A percentile compares a stretch with the other conserved stretches of the same genome.
Conservation (phyloP, 1,284 basidiomycete genomes). For the Rhodotorula sp. region DNA sequence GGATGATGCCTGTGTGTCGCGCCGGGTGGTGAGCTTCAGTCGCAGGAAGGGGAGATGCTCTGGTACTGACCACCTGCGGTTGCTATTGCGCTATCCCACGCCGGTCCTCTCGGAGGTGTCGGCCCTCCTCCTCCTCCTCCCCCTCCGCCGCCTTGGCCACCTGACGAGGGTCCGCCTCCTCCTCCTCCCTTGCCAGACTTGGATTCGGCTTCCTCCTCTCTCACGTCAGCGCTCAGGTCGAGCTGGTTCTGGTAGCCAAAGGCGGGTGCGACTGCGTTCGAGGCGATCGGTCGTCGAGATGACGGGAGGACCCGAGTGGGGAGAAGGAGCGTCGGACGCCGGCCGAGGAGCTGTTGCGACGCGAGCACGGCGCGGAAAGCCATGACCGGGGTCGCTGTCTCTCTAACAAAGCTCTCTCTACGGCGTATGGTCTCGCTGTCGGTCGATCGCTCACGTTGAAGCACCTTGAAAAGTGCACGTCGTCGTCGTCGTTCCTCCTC, state of each 20-base stretch:
- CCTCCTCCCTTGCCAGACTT: conserved; percentile 3
- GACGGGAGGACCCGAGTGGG: too few relatives aligned
- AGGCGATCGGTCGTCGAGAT: conserved; percentile 3
- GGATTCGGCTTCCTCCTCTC: conserved; percentile 8
- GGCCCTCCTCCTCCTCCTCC: conserved; percentile 14
- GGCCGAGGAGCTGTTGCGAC: neutral
- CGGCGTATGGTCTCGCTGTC: too few relatives aligned
- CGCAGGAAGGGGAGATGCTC: neutral
- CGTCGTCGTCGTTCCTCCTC: neutral
- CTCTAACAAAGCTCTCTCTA: neutral
- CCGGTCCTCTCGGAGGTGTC: neutral
- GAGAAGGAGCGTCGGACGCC: neutral
- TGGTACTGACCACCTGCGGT: conserved; percentile 24
- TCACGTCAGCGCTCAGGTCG: conserved; percentile 3
- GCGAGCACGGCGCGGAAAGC: neutral
- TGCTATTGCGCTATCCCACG: conserved; percentile 26
- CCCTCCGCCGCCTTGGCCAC: neutral
- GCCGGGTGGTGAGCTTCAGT: neutral
- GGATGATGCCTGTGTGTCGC: conserved; percentile 4
- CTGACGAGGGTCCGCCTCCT: conserved; percentile 5
- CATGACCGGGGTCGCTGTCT: neutral
- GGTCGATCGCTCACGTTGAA: too few relatives aligned
- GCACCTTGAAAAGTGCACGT: too few relatives aligned
- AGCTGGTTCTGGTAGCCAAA: conserved; percentile 17
- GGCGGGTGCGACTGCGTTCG: conserved; percentile 28